Evolutionary conservation across 805 yeast genomes (phyloP), one percentile per base, ranked within the genome.

Genomic region (Wickerhamiella australiensis): DNA sequence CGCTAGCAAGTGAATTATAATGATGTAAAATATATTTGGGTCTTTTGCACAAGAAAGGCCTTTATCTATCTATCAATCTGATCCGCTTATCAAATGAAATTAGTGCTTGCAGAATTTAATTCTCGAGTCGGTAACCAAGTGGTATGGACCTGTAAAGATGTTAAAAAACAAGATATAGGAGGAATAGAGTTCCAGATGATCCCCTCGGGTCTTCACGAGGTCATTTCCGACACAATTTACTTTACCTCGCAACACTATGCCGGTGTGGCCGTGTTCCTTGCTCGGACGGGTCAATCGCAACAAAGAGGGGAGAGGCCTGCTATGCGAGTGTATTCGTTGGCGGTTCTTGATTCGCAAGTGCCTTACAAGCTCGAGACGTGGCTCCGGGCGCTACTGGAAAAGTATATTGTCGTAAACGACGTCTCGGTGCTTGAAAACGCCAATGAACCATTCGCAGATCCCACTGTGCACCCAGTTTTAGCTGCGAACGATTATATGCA

Each of bases 141-240:
- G 33, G 68, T 65, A 48, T 74, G 79, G 78, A 62, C 65, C 52
- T 58, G 63, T 42, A 48, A 56, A 47, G 54, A 52, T 3, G 56
- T 48, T 2, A 49, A 56, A 21, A 23, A 22, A 18, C 48, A 54
- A 2, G 13, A 68, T 0, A 57, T 76, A 22, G 62, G 68, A 26
- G 72, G 73, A 11, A 58, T 80, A 3, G 87, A 81, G 61, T 80
- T 72, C 63, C 75, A 77, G 54, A 68, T 79, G n/a, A 63, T 81
- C 41, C 87, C 87, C 0, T 78, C 85, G 0, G 86, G 88, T 1
- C 65, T 79, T 2, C 87, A 81, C 57, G 69, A 74, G 12, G 67
- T 68, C 2, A 61, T 62, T 18, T 50, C 57, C 12, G 87, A 81
- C 57, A 73, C 75, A 1, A 68, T 80, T 1, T 73, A 75, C 47